Evolutionary conservation across 768 basidiomycete genomes (phyloP).

Genomic region (Naganishia vaughanmartiniae): DNA sequence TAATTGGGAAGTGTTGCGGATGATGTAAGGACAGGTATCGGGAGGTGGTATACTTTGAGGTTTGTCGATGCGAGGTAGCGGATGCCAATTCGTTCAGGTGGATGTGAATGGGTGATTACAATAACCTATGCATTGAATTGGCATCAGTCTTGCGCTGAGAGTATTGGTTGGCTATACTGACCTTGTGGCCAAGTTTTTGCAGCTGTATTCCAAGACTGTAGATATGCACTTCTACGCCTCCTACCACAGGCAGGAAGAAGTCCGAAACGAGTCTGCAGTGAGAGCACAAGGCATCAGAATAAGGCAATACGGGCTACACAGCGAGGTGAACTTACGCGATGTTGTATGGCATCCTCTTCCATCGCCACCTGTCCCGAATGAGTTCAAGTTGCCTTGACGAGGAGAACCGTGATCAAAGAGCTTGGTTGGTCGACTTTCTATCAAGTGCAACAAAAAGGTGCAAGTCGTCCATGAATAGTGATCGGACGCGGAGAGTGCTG

Average conservation of each 20-base stretch:
- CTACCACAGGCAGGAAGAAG: slow-evolving; percentile 91
- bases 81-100: slow-evolving; percentile 78
- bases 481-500: neutral
- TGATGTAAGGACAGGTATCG: slow-evolving; percentile 75
- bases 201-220: slow-evolving; percentile 85
- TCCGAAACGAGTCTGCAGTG: slow-evolving; percentile 81
- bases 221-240: slow-evolving; percentile 95
- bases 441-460: neutral
- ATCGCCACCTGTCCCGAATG: neutral
- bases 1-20: slow-evolving; percentile 93
- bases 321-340: slow-evolving; percentile 1
- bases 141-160: neutral
- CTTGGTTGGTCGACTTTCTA: slow-evolving; percentile 1
- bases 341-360: slow-evolving; percentile 5
- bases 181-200: slow-evolving; percentile 79
- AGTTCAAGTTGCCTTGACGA: too few species aligned
- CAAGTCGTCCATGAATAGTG: neutral
- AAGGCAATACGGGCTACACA: neutral
- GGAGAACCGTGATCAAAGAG: neutral
- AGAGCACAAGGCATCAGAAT: neutral
- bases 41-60: slow-evolving; percentile 92
- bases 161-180: slow-evolving; percentile 46
- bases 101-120: slow-evolving; percentile 88
- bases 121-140: slow-evolving; percentile 65
- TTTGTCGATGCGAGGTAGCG: slow-evolving; percentile 64